Evolutionary conservation across 306 rosid species (phyloP), one percentile per base, ranked within the genome.

Genomic region (Adenanthera pavonina): DNA sequence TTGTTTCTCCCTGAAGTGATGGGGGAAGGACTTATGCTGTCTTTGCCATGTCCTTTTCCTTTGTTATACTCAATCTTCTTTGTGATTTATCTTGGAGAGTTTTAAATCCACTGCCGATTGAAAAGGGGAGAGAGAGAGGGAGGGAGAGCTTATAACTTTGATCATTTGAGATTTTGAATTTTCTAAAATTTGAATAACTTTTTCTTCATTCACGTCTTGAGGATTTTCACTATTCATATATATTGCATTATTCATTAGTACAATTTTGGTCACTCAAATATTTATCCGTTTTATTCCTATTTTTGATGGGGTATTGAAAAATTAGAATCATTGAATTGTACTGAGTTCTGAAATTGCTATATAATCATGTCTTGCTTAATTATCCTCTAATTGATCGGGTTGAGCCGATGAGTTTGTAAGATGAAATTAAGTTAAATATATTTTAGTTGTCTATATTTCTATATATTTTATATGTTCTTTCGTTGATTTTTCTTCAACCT

Each of bases 41-140:
- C 40, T 2, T 74, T 68, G 47, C 53, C 16, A 69, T 75, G 81
- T 80, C 76, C 51, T 70, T 84, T 70, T 84, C 71, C 78, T 35
- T 80, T 34, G 15, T 69, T 15, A 40, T 36, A n/a, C 12, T 3
- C 16, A 7, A 20, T 57, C 40, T 49, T 43, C 69, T 40, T 35
- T 12, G n/a, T 2, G 33, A 33, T 74, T 67, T 75, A 38, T 52
- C 48, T 14, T 78, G 71, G 69, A 33, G 62, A 64, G 56, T 43
- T 43, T 11, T 43, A 53, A 60, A 75, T 60, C 35, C 61, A 17
- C 30, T 6, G 33, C 49, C n/a, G 52, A 17, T n/a, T 51, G 16
- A 35, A 77, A 33, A n/a, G 16, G 66, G 1, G 12, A 15, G 15
- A 13, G 35, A n/a, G 33, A 7, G 67, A 4, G 8, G 6, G 12